A percentile compares a stretch with the other conserved stretches of the same genome.
These are phyloP conservation scores for Sclerotinia borealis DNA, from an alignment of 2,329 filamentous ascomycete genomes.

Conservation along the genomic window DNA sequence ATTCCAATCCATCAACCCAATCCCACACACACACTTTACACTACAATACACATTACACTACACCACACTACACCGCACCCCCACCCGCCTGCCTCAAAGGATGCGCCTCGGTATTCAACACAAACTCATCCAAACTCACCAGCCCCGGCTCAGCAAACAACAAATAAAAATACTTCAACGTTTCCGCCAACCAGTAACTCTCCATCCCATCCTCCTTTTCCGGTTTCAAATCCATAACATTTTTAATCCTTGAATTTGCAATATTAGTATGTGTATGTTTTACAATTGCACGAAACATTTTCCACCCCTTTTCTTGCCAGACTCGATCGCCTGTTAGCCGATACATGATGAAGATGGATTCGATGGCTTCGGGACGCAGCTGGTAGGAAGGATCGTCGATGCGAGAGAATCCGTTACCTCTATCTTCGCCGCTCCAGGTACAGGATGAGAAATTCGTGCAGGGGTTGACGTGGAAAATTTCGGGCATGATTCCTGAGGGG, in stretches of 20 bases:
- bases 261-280: slow-evolving; percentile 37
- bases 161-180: slow-evolving; percentile 57
- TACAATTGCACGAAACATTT: slow-evolving; percentile 41
- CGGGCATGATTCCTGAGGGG: slow-evolving; percentile 54
- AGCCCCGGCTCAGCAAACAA: slow-evolving; percentile 42
- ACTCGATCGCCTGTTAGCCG: slow-evolving; percentile 19
- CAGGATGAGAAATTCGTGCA: slow-evolving; percentile 17
- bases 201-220: slow-evolving; percentile 48
- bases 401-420: slow-evolving; percentile 4
- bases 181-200: slow-evolving; percentile 55
- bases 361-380: slow-evolving; percentile 57
- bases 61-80: no score
- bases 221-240: slow-evolving; percentile 31
- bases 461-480: slow-evolving; percentile 39
- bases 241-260: slow-evolving; percentile 37
- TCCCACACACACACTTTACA: no score
- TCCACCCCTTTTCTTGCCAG: slow-evolving; percentile 39
- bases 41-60: no score
- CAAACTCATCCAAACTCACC: slow-evolving; percentile 54
- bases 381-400: slow-evolving; percentile 37
- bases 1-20: no score
- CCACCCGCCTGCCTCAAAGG: slow-evolving; percentile 15
- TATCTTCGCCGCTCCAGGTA: slow-evolving; percentile 15
- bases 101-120: slow-evolving; percentile 35
- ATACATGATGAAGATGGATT: slow-evolving; percentile 58